These are phyloP conservation scores for Ophiostoma himal-ulmi DNA, from an alignment of 2,329 filamentous ascomycete genomes.

Conservation along the genomic window DNA sequence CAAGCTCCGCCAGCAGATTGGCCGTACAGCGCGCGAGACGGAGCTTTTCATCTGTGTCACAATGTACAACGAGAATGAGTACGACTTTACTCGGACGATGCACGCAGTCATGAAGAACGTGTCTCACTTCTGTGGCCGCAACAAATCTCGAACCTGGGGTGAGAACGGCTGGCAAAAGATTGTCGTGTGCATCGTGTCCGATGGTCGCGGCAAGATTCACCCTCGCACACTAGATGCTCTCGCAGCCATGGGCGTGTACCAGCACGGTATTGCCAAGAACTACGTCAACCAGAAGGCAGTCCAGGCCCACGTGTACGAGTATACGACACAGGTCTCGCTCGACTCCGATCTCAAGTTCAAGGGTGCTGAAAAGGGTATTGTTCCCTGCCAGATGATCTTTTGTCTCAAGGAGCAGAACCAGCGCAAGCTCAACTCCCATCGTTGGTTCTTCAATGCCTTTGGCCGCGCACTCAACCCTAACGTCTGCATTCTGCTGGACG, in stretches of 20 bases:
- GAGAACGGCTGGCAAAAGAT: slow-evolving; percentile 99
- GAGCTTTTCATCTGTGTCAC: slow-evolving; percentile 95
- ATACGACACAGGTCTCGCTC: slow-evolving; percentile 94
- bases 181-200: slow-evolving; percentile 92
- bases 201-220: slow-evolving; percentile 85
- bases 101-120: slow-evolving; percentile 99
- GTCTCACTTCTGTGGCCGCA: slow-evolving; percentile 87
- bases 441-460: slow-evolving; percentile 99
- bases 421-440: slow-evolving; percentile 96
- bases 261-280: slow-evolving; percentile 98
- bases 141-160: slow-evolving; percentile 91
- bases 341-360: slow-evolving; percentile 97
- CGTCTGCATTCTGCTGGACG: slow-evolving; percentile 92
- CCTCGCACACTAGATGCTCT: slow-evolving; percentile 88
- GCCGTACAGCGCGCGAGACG: slow-evolving; percentile 85
- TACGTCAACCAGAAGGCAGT: slow-evolving; percentile 94
- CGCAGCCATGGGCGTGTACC: slow-evolving; percentile 95
- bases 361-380: slow-evolving; percentile 96
- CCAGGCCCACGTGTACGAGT: slow-evolving; percentile 96
- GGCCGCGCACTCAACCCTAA: slow-evolving; percentile 89
- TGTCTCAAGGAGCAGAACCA: slow-evolving; percentile 97
- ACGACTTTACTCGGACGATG: slow-evolving; percentile 95
- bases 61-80: slow-evolving; percentile 99
- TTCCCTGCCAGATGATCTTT: slow-evolving; percentile 97
- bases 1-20: slow-evolving; percentile 79